phyloP scores from a whole-genome alignment of 164 flowering plant genomes.

The Taxillus chinensis region DNA sequence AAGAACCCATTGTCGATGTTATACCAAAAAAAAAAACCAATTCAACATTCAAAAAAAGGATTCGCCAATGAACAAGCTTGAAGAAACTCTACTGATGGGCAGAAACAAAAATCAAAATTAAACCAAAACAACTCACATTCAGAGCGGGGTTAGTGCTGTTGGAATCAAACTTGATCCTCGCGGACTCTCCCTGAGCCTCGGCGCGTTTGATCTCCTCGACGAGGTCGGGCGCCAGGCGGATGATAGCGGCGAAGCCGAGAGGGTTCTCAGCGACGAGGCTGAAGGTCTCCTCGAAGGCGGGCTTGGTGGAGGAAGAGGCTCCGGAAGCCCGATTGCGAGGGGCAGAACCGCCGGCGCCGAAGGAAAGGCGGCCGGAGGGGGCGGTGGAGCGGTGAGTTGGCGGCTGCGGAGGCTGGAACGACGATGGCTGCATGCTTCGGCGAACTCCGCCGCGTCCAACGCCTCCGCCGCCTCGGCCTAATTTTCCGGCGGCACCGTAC shows the following conservation, averaged over 20 bases:
- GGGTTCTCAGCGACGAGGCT: conserved; percentile 54
- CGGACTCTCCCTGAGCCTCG: conserved; percentile 57
- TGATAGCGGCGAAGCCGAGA: conserved; percentile 61
- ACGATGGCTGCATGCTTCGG: conserved; percentile 22
- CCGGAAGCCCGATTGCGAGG: conserved; percentile 18
- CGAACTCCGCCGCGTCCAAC: conserved; percentile 34
- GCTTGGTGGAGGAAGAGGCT: conserved; percentile 9
- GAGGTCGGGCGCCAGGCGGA: conserved; percentile 69
- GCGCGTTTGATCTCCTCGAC: conserved; percentile 85
- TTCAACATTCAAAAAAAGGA: too few species aligned
- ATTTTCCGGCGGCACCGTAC: conserved; percentile 67
- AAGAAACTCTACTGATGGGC: too few species aligned
- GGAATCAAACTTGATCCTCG: conserved; percentile 77
- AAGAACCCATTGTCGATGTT: too few species aligned
- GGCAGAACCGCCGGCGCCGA: conserved; percentile 18
- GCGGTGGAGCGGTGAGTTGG: conserved; percentile 33
- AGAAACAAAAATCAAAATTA: conserved; percentile 2
- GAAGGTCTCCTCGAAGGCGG: conserved; percentile 50
- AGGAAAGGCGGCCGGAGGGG: conserved; percentile 31
- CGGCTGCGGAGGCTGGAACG: conserved; percentile 29
- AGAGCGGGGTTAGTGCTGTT: conserved; percentile 43
- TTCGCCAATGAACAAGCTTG: too few species aligned
- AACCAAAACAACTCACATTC: conserved; percentile 42
- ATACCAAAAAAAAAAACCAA: too few species aligned
- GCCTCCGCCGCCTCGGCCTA: conserved; percentile 52